phyloP scores from a whole-genome alignment of 441 rosid species.

The Corymbia citriodora region DNA sequence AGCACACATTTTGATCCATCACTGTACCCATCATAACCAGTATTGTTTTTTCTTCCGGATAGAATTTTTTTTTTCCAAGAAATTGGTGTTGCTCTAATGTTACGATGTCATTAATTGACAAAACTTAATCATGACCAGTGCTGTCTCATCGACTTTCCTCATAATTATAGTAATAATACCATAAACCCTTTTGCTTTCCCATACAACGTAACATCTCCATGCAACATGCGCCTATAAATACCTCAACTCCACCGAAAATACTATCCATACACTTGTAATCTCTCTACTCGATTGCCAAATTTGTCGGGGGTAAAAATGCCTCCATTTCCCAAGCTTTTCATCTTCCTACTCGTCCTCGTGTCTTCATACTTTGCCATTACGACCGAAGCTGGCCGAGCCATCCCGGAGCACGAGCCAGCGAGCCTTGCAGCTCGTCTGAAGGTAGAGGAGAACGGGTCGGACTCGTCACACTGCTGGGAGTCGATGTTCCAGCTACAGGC shows the following conservation, averaged over 20 bases:
- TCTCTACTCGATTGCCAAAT: neutral
- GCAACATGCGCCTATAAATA: neutral
- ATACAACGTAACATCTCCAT: neutral
- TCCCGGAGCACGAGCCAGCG: neutral
- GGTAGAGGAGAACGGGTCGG: neutral
- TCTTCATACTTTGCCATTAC: neutral
- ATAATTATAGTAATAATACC: neutral
- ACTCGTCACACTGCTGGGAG: conserved; percentile 4
- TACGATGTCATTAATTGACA: neutral
- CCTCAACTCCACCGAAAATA: neutral
- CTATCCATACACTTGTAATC: neutral
- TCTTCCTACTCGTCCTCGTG: neutral
- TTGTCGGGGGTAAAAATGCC: neutral
- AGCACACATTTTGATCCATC: neutral
- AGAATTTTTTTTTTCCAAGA: neutral
- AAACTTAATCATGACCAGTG: neutral
- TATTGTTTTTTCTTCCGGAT: neutral
- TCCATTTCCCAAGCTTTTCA: neutral
- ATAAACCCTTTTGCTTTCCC: neutral
- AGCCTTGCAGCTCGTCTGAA: conserved; percentile 1
- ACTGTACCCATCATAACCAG: neutral
- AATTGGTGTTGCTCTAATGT: neutral
- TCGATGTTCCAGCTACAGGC: conserved; percentile 10
- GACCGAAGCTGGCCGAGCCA: neutral
- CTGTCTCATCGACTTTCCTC: neutral